Evolutionary conservation across 495 filamentous ascomycete genomes (phyloP).

Genomic region (Lepidopterella palustris): DNA sequence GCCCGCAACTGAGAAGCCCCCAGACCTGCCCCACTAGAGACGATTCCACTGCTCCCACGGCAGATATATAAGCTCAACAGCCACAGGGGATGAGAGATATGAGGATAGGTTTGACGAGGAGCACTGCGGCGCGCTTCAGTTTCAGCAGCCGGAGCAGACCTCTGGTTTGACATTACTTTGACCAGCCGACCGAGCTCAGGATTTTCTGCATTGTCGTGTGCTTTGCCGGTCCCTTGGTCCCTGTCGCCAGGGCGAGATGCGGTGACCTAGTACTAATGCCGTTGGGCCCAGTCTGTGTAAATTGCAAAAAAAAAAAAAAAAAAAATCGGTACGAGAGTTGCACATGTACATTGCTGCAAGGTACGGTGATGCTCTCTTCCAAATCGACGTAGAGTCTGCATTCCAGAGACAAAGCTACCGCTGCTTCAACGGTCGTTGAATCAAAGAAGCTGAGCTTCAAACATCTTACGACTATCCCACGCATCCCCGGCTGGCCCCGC

Average conservation of each 20-base stretch:
- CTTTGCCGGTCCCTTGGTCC: background rate
- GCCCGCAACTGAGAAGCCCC: too few relatives aligned
- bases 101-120: too few relatives aligned
- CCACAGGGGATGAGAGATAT: too few relatives aligned
- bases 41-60: background rate
- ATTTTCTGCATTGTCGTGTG: background rate
- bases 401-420: background rate
- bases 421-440: background rate
- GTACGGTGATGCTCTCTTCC: background rate
- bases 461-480: background rate
- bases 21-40: too few relatives aligned
- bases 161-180: too few relatives aligned
- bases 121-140: too few relatives aligned
- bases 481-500: background rate
- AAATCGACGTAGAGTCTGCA: constrained; percentile 1
- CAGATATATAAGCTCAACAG: too few relatives aligned
- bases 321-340: background rate
- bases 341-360: constrained; percentile 3
- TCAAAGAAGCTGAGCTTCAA: background rate
- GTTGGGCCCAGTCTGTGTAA: background rate
- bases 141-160: too few relatives aligned
- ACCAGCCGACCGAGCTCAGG: background rate
- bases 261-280: background rate
- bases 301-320: too few relatives aligned
- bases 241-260: background rate